Evolutionary conservation across 208 protist genomes (phyloP).

Genomic region (Acanthamoeba royreba): DNA sequence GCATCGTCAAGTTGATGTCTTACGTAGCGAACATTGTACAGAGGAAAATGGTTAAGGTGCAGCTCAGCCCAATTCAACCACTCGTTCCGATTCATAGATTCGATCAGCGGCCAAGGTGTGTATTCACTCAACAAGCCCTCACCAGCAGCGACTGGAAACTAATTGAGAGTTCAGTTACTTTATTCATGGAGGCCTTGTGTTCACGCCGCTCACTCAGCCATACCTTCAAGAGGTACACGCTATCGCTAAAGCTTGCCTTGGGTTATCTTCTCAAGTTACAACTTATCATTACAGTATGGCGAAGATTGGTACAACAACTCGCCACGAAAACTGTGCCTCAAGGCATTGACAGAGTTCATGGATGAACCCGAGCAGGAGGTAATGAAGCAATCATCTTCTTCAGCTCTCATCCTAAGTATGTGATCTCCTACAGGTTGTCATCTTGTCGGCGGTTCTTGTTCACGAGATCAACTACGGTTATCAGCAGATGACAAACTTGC

Average conservation of each 20-base stretch:
- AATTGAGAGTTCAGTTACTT: slow-evolving; percentile 60
- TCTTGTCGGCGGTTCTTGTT: slow-evolving; percentile 55
- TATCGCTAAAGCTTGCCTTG: too few species aligned
- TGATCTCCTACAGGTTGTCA: slow-evolving; percentile 54
- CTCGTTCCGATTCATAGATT: slow-evolving; percentile 48
- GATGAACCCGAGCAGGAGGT: not conserved
- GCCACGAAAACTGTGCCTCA: slow-evolving; percentile 53
- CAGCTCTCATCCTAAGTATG: not conserved
- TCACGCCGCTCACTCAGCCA: slow-evolving; percentile 56
- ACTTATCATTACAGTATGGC: not conserved
- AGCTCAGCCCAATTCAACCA: not conserved
- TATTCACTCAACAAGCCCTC: too few species aligned
- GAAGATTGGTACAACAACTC: slow-evolving; percentile 56
- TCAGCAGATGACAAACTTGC: slow-evolving; percentile 4
- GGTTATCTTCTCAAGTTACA: not conserved
- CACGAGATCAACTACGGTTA: slow-evolving; percentile 72
- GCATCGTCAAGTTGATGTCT: not conserved
- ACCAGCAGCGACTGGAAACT: too few species aligned
- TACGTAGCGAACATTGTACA: not conserved
- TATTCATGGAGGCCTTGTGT: slow-evolving; percentile 66
- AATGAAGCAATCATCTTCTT: not conserved
- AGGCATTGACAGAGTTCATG: slow-evolving; percentile 34
- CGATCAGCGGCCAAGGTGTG: not conserved
- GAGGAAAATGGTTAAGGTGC: slow-evolving; percentile 33
- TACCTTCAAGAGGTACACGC: slow-evolving; percentile 64